A percentile compares a stretch with the other conserved stretches of the same genome.
Evolutionary conservation across 1,284 basidiomycete species (phyloP).

Genomic region (Farysia itapuensis): DNA sequence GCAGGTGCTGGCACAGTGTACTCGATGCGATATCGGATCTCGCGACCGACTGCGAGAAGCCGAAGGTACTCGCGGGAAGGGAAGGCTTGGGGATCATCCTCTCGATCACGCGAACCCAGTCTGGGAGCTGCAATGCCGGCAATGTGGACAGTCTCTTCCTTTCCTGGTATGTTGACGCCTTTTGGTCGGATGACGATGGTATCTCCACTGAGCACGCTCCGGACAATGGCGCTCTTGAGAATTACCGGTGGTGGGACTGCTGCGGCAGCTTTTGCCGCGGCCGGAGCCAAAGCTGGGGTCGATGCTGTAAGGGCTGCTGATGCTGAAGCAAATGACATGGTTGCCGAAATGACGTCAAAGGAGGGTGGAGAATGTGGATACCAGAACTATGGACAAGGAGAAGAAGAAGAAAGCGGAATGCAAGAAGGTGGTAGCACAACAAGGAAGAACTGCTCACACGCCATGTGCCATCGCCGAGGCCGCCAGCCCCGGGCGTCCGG

Average conservation of each 20-base stretch:
- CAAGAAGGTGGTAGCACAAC: background rate
- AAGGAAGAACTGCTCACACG: background rate
- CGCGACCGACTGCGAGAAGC: slow-evolving; percentile 80
- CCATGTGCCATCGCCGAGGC: too few species aligned
- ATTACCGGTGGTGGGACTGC: slow-evolving; percentile 18
- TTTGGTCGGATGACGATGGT: slow-evolving; percentile 51
- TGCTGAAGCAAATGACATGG: slow-evolving; percentile 36
- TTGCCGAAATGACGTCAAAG: background rate
- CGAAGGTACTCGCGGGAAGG: slow-evolving; percentile 91
- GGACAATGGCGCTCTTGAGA: slow-evolving; percentile 53
- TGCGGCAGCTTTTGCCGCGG: background rate
- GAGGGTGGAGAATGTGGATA: background rate
- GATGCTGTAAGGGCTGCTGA: slow-evolving; percentile 39
- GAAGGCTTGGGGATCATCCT: slow-evolving; percentile 76
- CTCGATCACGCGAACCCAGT: slow-evolving; percentile 48
- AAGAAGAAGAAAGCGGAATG: background rate
- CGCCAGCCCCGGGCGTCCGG: too few species aligned
- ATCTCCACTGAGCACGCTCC: slow-evolving; percentile 48
- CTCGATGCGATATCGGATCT: slow-evolving; percentile 75
- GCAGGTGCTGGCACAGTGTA: slow-evolving; percentile 71
- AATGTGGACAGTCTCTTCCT: slow-evolving; percentile 49
- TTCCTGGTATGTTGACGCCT: slow-evolving; percentile 43
- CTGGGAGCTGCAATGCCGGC: slow-evolving; percentile 53
- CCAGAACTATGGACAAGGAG: background rate
- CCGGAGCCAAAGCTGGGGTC: slow-evolving; percentile 8